Percentiles rank a stretch among this genome's conserved stretches.
phyloP scores from a whole-genome alignment of 345 rosid species.

The Bruguiera parviflora region DNA sequence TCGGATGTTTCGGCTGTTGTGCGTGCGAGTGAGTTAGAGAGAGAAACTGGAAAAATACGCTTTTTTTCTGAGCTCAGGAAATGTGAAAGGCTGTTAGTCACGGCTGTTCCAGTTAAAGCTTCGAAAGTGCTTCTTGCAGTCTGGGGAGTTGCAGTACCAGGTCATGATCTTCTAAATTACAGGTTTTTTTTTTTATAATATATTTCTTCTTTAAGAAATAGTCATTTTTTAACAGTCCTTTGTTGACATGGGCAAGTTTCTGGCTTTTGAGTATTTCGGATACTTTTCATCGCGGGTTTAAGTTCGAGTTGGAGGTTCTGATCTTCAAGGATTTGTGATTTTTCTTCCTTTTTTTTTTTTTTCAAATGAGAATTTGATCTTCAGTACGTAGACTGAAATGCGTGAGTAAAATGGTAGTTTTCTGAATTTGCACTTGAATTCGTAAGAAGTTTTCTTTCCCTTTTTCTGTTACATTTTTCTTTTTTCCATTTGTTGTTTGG shows the following conservation, averaged over 20 bases:
- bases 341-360: neutral
- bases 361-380: neutral
- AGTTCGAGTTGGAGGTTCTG: neutral
- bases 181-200: neutral
- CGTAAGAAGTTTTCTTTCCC: too few relatives aligned
- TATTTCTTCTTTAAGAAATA: neutral
- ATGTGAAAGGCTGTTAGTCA: constrained; percentile 28
- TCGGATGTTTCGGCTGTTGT: too few relatives aligned
- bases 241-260: neutral
- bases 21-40: neutral
- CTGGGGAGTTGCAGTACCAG: constrained; percentile 26
- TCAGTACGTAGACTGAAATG: too few relatives aligned
- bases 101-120: constrained; percentile 16
- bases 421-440: too few relatives aligned
- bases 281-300: neutral
- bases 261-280: neutral
- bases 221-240: neutral
- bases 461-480: too few relatives aligned
- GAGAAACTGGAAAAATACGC: constrained; percentile 19
- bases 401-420: too few relatives aligned
- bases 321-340: constrained; percentile 3
- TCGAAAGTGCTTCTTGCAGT: constrained; percentile 18
- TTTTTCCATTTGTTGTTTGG: too few relatives aligned
- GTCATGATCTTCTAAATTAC: constrained; percentile 36
- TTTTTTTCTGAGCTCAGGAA: constrained; percentile 25